These are phyloP conservation scores for Acacia acuminata DNA, from an alignment of 306 rosid genomes.

Conservation along the genomic window DNA sequence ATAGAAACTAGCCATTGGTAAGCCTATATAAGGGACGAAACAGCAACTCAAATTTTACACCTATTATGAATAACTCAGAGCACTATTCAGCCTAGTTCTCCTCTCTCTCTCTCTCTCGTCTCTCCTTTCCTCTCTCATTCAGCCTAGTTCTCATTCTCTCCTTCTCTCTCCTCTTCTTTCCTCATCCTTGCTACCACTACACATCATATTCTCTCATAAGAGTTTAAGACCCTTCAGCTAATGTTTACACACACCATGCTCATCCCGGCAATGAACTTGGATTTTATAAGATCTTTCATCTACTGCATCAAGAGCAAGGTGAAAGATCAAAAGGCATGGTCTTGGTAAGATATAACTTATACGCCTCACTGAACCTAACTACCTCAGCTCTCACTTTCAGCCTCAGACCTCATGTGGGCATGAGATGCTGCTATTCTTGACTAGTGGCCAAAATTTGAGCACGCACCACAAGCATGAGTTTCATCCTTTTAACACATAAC, in stretches of 20 bases:
- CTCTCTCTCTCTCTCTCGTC: too few species aligned
- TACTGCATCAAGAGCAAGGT: conserved; percentile 17
- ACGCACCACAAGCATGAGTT: conserved; percentile 9
- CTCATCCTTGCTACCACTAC: background rate
- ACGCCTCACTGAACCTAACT: background rate
- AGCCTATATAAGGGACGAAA: background rate
- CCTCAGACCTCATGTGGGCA: background rate
- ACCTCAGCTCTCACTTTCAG: background rate
- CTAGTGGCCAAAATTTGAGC: conserved; percentile 5
- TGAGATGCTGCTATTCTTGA: conserved; percentile 1
- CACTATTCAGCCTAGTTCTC: background rate
- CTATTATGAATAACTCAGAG: background rate
- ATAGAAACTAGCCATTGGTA: background rate
- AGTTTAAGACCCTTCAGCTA: background rate
- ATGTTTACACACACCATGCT: conserved; percentile 8
- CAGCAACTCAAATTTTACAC: background rate
- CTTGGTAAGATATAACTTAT: background rate
- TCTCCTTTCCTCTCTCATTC: too few species aligned
- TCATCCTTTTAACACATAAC: background rate
- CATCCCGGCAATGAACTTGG: background rate
- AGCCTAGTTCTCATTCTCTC: background rate
- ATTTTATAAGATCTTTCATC: conserved; percentile 7
- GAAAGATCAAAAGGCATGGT: background rate
- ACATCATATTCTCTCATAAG: background rate
- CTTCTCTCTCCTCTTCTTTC: background rate